A percentile compares a stretch with the other conserved stretches of the same genome.
Evolutionary conservation across 257 asterid species (phyloP).

Genomic region (Apocynum venetum): DNA sequence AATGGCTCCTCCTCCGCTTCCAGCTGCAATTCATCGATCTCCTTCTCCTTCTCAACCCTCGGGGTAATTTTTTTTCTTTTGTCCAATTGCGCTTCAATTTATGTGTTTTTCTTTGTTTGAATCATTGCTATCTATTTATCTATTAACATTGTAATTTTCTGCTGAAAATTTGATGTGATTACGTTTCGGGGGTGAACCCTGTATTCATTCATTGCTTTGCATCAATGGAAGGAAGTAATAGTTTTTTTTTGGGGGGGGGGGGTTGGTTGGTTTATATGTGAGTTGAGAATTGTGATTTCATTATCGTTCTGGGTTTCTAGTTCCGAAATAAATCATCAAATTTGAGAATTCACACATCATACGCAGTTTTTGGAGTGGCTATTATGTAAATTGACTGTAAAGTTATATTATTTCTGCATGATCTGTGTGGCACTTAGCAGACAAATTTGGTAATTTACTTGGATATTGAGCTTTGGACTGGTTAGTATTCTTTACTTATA

Average conservation of each 20-base stretch:
- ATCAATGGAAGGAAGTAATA: neutral
- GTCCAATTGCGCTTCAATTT: neutral
- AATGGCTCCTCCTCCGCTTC: conserved; percentile 74
- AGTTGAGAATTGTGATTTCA: neutral
- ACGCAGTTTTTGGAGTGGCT: neutral
- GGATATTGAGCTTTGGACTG: neutral
- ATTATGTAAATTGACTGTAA: neutral
- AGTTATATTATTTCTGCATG: neutral
- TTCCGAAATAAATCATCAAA: neutral
- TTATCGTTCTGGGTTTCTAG: neutral
- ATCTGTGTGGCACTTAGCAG: neutral
- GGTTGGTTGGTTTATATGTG: neutral
- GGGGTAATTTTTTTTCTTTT: conserved; percentile 43
- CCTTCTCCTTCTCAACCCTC: conserved; percentile 99
- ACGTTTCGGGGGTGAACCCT: too few species aligned
- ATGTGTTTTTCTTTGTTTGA: neutral
- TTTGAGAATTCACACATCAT: neutral
- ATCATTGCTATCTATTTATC: neutral
- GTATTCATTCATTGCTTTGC: neutral
- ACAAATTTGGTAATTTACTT: neutral
- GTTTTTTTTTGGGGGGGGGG: neutral
- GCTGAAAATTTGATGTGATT: neutral
- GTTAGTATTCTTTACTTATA: neutral
- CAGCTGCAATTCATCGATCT: conserved; percentile 76
- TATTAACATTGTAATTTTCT: neutral